These are phyloP conservation scores for Arthroderma sp. DNA, from an alignment of 2,329 filamentous ascomycete genomes.

Conservation along the genomic window DNA sequence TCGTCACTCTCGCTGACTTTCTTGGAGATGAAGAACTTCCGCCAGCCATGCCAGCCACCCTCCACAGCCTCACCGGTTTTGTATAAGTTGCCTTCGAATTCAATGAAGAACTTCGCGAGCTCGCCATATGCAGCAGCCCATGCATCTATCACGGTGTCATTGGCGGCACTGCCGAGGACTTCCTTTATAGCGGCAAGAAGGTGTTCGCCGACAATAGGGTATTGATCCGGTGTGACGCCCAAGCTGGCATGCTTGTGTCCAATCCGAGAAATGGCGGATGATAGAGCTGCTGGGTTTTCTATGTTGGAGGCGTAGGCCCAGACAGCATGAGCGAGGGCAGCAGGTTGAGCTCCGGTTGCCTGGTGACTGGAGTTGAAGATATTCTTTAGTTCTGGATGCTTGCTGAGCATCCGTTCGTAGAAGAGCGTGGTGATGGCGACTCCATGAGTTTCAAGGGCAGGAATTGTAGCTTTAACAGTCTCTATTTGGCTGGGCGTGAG, in stretches of 20 bases:
- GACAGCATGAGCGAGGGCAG: constrained; percentile 54
- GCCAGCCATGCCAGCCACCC: constrained; percentile 48
- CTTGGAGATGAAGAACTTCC: constrained; percentile 48
- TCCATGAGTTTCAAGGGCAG: constrained; percentile 54
- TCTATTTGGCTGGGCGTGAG: constrained; percentile 46
- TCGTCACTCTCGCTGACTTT: constrained; percentile 54
- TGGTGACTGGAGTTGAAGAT: constrained; percentile 61
- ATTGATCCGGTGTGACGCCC: constrained; percentile 53
- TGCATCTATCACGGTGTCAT: constrained; percentile 46
- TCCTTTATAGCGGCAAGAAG: constrained; percentile 52
- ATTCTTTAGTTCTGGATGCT: constrained; percentile 52
- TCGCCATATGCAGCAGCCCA: constrained; percentile 60
- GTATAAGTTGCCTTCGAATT: constrained; percentile 49
- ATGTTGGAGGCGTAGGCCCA: constrained; percentile 59
- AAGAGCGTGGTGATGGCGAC: constrained; percentile 56
- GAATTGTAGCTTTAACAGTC: constrained; percentile 58
- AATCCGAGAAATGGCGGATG: constrained; percentile 52
- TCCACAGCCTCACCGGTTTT: constrained; percentile 13
- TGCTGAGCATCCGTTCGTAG: constrained; percentile 54
- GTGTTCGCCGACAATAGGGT: constrained; percentile 54
- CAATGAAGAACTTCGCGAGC: constrained; percentile 56
- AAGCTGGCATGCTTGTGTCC: constrained; percentile 61
- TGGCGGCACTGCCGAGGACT: constrained; percentile 54
- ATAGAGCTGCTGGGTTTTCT: constrained; percentile 40
- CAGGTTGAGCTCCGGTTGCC: constrained; percentile 50